phyloP scores from a whole-genome alignment of 2,329 filamentous ascomycete genomes.

The Ilyonectria destructans region DNA sequence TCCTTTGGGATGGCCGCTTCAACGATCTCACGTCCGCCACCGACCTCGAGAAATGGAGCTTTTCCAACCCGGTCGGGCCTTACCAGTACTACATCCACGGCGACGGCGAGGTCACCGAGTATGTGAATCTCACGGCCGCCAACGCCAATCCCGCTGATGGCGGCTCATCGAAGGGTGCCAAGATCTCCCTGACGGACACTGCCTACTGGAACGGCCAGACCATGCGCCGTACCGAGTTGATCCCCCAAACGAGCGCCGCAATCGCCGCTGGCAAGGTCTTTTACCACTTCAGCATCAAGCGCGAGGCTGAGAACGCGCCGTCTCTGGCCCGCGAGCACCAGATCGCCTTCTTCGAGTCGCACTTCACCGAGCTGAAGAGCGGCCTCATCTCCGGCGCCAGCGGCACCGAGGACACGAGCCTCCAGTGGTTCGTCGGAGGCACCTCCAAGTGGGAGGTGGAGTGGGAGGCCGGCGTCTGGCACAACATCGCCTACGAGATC shows the following conservation, averaged over 20 bases:
- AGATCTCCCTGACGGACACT: conserved; percentile 76
- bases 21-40: conserved; percentile 70
- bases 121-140: conserved; percentile 72
- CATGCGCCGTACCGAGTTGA: conserved; percentile 83
- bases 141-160: conserved; percentile 79
- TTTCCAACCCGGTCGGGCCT: conserved; percentile 77
- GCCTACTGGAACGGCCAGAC: conserved; percentile 81
- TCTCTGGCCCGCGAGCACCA: conserved; percentile 78
- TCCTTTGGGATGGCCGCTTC: conserved; percentile 78
- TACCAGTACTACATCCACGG: conserved; percentile 76
- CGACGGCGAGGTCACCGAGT: conserved; percentile 67
- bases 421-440: conserved; percentile 77
- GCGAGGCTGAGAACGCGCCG: conserved; percentile 72
- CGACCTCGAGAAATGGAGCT: conserved; percentile 76
- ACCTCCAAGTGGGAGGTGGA: conserved; percentile 75
- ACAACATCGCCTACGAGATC: conserved; percentile 83
- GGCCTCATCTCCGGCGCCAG: conserved; percentile 55
- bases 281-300: conserved; percentile 82
- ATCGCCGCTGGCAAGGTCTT: conserved; percentile 78
- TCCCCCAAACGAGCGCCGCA: conserved; percentile 77
- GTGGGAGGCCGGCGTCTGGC: conserved; percentile 77
- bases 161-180: conserved; percentile 74
- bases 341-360: conserved; percentile 75
- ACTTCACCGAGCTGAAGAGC: conserved; percentile 83
- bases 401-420: conserved; percentile 64